Evolutionary conservation across 2,329 filamentous ascomycete genomes (phyloP).

Genomic region (Venturia pyrina): DNA sequence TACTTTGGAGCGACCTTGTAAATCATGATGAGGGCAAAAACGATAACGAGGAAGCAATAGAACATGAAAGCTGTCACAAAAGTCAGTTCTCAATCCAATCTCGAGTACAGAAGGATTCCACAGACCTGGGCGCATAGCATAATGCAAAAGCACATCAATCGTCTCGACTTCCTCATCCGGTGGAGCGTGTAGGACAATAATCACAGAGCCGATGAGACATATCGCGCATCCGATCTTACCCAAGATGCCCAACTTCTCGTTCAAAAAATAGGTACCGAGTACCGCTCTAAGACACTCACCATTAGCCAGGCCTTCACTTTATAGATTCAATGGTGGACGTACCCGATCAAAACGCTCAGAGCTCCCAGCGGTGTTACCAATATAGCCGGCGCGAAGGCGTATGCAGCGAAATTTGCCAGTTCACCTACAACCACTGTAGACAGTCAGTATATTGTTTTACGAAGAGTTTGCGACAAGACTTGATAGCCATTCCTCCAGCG

Average conservation of each 20-base stretch:
- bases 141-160: constrained; percentile 83
- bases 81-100: neutral
- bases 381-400: constrained; percentile 97
- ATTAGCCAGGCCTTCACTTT: neutral
- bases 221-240: constrained; percentile 94
- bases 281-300: constrained; percentile 51
- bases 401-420: constrained; percentile 94
- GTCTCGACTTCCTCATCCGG: constrained; percentile 85
- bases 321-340: constrained; percentile 18
- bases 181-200: constrained; percentile 94
- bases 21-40: constrained; percentile 90
- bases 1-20: constrained; percentile 84
- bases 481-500: neutral
- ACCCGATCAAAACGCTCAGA: constrained; percentile 83
- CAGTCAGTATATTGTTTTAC: constrained; percentile 7
- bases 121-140: constrained; percentile 83
- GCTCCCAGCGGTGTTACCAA: constrained; percentile 91
- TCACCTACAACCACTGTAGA: constrained; percentile 76
- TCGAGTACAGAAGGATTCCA: neutral
- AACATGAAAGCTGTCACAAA: constrained; percentile 66
- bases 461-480: neutral
- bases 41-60: constrained; percentile 69
- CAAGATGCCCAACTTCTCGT: constrained; percentile 79
- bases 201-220: constrained; percentile 89
- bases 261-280: constrained; percentile 85